Evolutionary conservation across 208 protist species (phyloP).

Genomic region (Leishmania lainsoni): DNA sequence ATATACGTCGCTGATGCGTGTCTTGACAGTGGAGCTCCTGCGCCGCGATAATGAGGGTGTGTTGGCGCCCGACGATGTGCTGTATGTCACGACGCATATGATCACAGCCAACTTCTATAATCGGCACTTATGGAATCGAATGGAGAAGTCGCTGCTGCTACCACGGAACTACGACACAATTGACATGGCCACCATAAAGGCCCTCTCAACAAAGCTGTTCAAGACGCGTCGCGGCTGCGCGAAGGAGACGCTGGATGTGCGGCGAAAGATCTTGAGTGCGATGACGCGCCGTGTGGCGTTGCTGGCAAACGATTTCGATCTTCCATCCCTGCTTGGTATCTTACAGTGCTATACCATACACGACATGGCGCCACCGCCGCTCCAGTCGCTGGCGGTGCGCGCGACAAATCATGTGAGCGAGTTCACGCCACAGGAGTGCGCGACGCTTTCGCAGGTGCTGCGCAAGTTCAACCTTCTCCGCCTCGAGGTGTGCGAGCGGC

Average conservation of each 20-base stretch:
- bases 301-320: slow-evolving; percentile 90
- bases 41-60: slow-evolving; percentile 84
- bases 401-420: slow-evolving; percentile 86
- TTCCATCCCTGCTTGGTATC: slow-evolving; percentile 84
- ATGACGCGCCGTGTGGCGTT: slow-evolving; percentile 75
- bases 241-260: slow-evolving; percentile 82
- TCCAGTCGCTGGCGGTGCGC: slow-evolving; percentile 82
- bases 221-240: slow-evolving; percentile 82
- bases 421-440: slow-evolving; percentile 87
- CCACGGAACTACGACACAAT: slow-evolving; percentile 68
- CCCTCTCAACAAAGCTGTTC: slow-evolving; percentile 87
- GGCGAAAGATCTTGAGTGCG: slow-evolving; percentile 76
- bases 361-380: slow-evolving; percentile 70
- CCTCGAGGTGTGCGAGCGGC: slow-evolving; percentile 84
- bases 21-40: slow-evolving; percentile 81
- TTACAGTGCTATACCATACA: slow-evolving; percentile 91
- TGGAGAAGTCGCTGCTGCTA: slow-evolving; percentile 67
- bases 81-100: slow-evolving; percentile 87
- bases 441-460: slow-evolving; percentile 78
- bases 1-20: slow-evolving; percentile 81
- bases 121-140: slow-evolving; percentile 85
- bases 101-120: slow-evolving; percentile 90
- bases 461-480: slow-evolving; percentile 80
- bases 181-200: slow-evolving; percentile 85
- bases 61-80: slow-evolving; percentile 83